These are phyloP conservation scores for Chamaenerion angustifolium DNA, from an alignment of 345 rosid species.

Conservation along the genomic window DNA sequence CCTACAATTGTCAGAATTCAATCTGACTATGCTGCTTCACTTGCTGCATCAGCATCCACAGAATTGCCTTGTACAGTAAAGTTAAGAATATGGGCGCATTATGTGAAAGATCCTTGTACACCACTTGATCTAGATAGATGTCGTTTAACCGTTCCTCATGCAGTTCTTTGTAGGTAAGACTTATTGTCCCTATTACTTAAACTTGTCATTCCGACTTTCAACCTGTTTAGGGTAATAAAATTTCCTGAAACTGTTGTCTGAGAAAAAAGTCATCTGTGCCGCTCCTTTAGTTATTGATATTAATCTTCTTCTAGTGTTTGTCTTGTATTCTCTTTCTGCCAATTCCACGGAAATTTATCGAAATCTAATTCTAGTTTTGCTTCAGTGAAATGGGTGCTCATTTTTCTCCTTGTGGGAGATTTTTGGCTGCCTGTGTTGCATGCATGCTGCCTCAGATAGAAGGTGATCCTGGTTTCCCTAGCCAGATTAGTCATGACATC, in stretches of 20 bases:
- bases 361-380: neutral
- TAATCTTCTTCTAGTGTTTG: too few relatives aligned
- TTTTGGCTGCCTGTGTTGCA: constrained; percentile 92
- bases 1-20: constrained; percentile 53
- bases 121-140: constrained; percentile 50
- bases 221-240: too few relatives aligned
- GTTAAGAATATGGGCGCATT: constrained; percentile 81
- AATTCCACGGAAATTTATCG: too few relatives aligned
- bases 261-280: too few relatives aligned
- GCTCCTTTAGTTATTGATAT: too few relatives aligned
- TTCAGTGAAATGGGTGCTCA: constrained; percentile 99
- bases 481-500: constrained; percentile 43
- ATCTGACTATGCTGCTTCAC: constrained; percentile 62
- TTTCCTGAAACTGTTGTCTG: too few relatives aligned
- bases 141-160: constrained; percentile 69
- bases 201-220: neutral
- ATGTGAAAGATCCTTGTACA: constrained; percentile 55
- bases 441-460: constrained; percentile 75
- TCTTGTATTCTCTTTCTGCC: too few relatives aligned
- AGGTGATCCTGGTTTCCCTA: constrained; percentile 66
- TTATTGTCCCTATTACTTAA: neutral
- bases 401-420: constrained; percentile 98
- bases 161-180: constrained; percentile 86
- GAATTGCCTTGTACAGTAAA: constrained; percentile 95
- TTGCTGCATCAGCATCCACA: constrained; percentile 75